A percentile compares a stretch with the other conserved stretches of the same genome.
These are phyloP conservation scores for Fraxinus quadrangulata DNA, from an alignment of 257 asterid species.

Conservation along the genomic window DNA sequence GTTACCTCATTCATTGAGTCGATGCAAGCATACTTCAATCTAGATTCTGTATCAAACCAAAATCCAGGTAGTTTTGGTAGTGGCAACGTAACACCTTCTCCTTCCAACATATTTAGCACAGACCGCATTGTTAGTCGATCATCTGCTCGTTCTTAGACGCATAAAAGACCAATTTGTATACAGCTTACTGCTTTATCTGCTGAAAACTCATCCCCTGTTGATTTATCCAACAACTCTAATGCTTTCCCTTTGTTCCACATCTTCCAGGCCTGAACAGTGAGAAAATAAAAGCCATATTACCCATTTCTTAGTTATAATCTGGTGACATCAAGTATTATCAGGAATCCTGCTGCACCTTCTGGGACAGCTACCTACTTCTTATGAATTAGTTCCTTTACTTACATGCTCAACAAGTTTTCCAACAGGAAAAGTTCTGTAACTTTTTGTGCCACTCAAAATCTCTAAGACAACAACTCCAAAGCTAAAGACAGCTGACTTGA, in stretches of 20 bases:
- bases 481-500: constrained; percentile 38
- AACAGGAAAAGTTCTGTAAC: neutral
- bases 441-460: constrained; percentile 38
- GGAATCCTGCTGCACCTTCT: no score
- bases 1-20: neutral
- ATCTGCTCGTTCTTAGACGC: constrained; percentile 22
- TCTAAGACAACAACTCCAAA: constrained; percentile 40
- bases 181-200: constrained; percentile 29
- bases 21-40: neutral
- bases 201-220: constrained; percentile 17
- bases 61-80: neutral
- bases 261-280: no score
- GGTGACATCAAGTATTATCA: neutral
- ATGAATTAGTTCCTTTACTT: constrained; percentile 13
- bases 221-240: constrained; percentile 19
- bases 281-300: neutral
- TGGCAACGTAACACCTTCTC: neutral
- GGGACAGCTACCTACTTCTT: neutral
- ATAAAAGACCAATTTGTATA: constrained; percentile 24
- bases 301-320: neutral
- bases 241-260: constrained; percentile 1
- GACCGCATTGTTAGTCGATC: constrained; percentile 25
- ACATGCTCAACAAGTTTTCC: constrained; percentile 21
- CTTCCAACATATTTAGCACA: constrained; percentile 28
- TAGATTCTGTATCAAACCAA: neutral